A percentile compares a stretch with the other conserved stretches of the same genome.
These are phyloP conservation scores for Gossypium aridum DNA, from an alignment of 441 rosid genomes.

Conservation along the genomic window DNA sequence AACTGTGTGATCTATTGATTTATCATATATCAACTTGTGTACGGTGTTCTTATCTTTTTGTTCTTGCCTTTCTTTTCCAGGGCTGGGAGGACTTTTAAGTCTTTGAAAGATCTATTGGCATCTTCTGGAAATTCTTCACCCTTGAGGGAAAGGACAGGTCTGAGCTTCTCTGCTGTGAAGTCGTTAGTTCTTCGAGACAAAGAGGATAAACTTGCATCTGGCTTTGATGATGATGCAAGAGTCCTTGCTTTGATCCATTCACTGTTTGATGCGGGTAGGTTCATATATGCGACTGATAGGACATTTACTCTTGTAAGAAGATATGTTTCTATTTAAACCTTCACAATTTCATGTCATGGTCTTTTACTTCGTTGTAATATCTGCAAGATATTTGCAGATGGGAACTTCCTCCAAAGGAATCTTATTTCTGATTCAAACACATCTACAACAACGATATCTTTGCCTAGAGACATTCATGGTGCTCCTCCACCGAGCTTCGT, in stretches of 20 bases:
- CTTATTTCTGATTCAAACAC: constrained; percentile 41
- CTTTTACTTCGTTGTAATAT: constrained; percentile 55
- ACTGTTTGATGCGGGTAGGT: constrained; percentile 70
- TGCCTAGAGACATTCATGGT: constrained; percentile 80
- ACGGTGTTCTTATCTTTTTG: constrained; percentile 9
- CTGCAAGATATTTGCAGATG: constrained; percentile 73
- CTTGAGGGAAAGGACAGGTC: constrained; percentile 65
- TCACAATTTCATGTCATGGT: constrained; percentile 22
- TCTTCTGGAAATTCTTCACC: constrained; percentile 82
- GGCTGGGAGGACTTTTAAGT: constrained; percentile 62
- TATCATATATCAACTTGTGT: neutral
- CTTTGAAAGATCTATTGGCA: constrained; percentile 72
- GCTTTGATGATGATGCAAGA: constrained; percentile 53
- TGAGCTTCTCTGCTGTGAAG: constrained; percentile 85
- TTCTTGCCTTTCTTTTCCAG: constrained; percentile 29
- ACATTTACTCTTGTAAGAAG: neutral
- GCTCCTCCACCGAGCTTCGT: constrained; percentile 76
- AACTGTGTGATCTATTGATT: constrained; percentile 1
- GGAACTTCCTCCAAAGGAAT: constrained; percentile 71
- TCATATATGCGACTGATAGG: constrained; percentile 11
- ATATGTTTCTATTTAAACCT: neutral
- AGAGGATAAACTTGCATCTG: constrained; percentile 60
- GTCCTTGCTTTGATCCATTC: constrained; percentile 31
- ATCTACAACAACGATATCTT: constrained; percentile 29
- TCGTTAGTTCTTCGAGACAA: constrained; percentile 88